Base-by-base conservation (phyloP, 2,329 filamentous ascomycete genomes). In the Ascochyta fabae region DNA sequence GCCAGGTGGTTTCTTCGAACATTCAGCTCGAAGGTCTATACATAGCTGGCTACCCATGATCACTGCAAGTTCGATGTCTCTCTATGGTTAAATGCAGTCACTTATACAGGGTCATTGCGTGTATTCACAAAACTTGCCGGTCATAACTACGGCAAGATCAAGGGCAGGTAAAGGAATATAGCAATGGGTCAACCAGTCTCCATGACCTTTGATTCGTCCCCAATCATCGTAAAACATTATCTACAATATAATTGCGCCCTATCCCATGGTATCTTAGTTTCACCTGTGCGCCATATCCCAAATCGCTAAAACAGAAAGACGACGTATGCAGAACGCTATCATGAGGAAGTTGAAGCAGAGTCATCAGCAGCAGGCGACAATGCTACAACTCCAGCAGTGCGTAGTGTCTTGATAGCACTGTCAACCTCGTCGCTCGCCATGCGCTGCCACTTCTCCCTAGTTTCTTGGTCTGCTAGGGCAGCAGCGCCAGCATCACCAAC, bases 391-490 rank as follows among this genome's bases (percentile, higher is more conserved):
- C 54, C 48, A 31, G 52, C 56, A 16, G 55, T 51, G 9, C 59
- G 58, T 26, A 79, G 59, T 6, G 65, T 64, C 45, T 72, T 71
- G 15, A 96, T 81, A 15, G 92, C 92, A 65, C 83, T 86, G 56
- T 87, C 85, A 4, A 97, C 94, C 77, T 96, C 92, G 40, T 87
- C 84, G 16, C 82, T 85, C 13, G 92, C 93, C 67, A 91, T 83
- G 64, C 84, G 86, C 77, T 96, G 90, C 84, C 92, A 92, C 43
- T 83, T 84, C 61, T 84, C 84, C 53, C 87, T 84, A 52, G 86
- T 85, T 26, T 86, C 84, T 22, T 88, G 83, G 67, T 90, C 85
- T 4, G 77, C 71, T 27, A 95, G 81, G 22, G 76, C 77, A 47
- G 76, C 74, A 34, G 81, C 76, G 16, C 72, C 71, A 55, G 70